Evolutionary conservation across 176 grass and related monocot genomes (phyloP).

Genomic region (Metroxylon sagu): DNA sequence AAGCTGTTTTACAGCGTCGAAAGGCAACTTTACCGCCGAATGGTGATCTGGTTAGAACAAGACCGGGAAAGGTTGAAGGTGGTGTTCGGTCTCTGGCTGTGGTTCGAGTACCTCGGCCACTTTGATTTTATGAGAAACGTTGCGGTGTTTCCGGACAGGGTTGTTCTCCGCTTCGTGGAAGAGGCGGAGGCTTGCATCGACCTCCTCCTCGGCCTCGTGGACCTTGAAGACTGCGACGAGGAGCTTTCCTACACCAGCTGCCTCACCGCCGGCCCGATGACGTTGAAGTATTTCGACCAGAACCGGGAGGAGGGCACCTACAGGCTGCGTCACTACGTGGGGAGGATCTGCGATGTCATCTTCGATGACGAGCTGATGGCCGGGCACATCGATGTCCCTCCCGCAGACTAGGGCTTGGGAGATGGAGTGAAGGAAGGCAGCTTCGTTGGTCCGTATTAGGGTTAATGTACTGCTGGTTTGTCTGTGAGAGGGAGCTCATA

Average conservation of each 20-base stretch:
- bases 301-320: conserved; percentile 16
- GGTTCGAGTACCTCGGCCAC: conserved; percentile 43
- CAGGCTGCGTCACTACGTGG: conserved; percentile 20
- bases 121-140: conserved; percentile 36
- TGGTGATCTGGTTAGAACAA: conserved; percentile 33
- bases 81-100: conserved; percentile 58
- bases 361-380: conserved; percentile 13
- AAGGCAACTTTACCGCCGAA: conserved; percentile 29
- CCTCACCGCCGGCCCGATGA: conserved; percentile 28
- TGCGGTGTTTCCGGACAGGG: conserved; percentile 12
- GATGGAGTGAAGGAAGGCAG: too few relatives aligned
- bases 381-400: conserved; percentile 34
- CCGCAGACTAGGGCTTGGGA: neutral
- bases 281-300: conserved; percentile 30
- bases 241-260: conserved; percentile 39
- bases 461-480: too few relatives aligned
- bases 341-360: conserved; percentile 34
- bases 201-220: conserved; percentile 4
- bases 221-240: neutral
- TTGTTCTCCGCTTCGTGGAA: conserved; percentile 35
- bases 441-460: too few relatives aligned
- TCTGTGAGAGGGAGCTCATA: too few relatives aligned
- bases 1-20: conserved; percentile 39
- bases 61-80: conserved; percentile 28
- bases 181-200: conserved; percentile 48